Percentiles rank a stretch among this genome's conserved stretches.
Evolutionary conservation across 1,284 basidiomycete genomes (phyloP).

Genomic region (Puccinia sorghi): DNA sequence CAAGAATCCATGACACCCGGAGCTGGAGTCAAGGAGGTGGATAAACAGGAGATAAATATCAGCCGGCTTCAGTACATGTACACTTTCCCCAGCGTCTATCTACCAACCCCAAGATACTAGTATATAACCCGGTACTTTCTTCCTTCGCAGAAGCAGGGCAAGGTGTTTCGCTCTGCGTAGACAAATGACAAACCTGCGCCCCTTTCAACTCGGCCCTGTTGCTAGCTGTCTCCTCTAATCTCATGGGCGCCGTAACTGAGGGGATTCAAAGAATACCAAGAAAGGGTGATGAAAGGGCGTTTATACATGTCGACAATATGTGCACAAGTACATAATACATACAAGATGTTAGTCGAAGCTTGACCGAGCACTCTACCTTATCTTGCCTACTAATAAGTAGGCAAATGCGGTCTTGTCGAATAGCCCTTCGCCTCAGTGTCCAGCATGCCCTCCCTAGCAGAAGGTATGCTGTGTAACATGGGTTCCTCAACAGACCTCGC

Average conservation of each 20-base stretch:
- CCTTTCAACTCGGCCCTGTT: conserved; percentile 13
- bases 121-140: background rate
- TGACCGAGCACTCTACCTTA: no score
- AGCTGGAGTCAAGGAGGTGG: conserved; percentile 16
- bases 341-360: no score
- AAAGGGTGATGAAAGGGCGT: conserved; percentile 8
- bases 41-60: conserved; percentile 20
- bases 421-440: no score
- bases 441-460: no score
- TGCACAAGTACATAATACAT: background rate
- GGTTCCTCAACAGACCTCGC: no score
- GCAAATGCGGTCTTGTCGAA: no score
- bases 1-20: no score
- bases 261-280: background rate
- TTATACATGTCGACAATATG: background rate
- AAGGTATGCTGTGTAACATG: no score
- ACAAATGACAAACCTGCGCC: background rate
- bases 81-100: background rate
- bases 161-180: background rate
- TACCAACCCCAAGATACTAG: background rate
- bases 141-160: background rate
- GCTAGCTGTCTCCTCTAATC: background rate
- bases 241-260: background rate
- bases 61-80: background rate
- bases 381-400: no score